These are phyloP conservation scores for Cordyceps pruinosa DNA, from an alignment of 2,329 filamentous ascomycete genomes.

Conservation along the genomic window DNA sequence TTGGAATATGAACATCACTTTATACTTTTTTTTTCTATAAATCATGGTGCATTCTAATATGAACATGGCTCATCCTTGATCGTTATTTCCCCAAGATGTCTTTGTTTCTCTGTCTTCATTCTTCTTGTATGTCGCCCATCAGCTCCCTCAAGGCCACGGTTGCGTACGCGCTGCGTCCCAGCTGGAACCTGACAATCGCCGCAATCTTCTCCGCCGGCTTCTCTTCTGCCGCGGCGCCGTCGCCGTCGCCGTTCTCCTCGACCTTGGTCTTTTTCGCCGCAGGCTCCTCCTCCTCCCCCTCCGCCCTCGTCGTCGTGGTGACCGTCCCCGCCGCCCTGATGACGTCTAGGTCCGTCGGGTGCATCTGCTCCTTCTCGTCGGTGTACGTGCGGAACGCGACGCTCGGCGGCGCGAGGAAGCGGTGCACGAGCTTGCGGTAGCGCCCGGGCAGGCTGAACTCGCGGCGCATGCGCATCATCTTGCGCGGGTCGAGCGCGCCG, in stretches of 20 bases:
- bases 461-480: slow-evolving; percentile 80
- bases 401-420: slow-evolving; percentile 56
- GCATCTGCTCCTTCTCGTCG: slow-evolving; percentile 72
- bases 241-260: slow-evolving; percentile 22
- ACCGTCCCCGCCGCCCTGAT: slow-evolving; percentile 46
- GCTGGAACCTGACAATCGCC: slow-evolving; percentile 66
- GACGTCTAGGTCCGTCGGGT: slow-evolving; percentile 76
- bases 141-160: slow-evolving; percentile 77
- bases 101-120: slow-evolving; percentile 1
- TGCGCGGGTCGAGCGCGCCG: slow-evolving; percentile 69
- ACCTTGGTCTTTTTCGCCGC: slow-evolving; percentile 9
- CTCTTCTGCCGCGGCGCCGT: slow-evolving; percentile 19
- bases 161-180: slow-evolving; percentile 75
- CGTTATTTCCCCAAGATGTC: neutral
- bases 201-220: slow-evolving; percentile 44
- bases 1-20: slow-evolving; percentile 1
- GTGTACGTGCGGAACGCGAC: slow-evolving; percentile 65
- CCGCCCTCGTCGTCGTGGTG: too few relatives aligned
- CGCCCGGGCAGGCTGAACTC: slow-evolving; percentile 84
- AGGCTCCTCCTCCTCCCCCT: slow-evolving; percentile 13
- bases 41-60: too few relatives aligned
- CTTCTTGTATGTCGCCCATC: slow-evolving; percentile 44
- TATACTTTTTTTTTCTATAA: neutral
- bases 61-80: neutral
- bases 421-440: slow-evolving; percentile 78